phyloP scores from a whole-genome alignment of 148 eudicot species.

The Beta vulgaris region DNA sequence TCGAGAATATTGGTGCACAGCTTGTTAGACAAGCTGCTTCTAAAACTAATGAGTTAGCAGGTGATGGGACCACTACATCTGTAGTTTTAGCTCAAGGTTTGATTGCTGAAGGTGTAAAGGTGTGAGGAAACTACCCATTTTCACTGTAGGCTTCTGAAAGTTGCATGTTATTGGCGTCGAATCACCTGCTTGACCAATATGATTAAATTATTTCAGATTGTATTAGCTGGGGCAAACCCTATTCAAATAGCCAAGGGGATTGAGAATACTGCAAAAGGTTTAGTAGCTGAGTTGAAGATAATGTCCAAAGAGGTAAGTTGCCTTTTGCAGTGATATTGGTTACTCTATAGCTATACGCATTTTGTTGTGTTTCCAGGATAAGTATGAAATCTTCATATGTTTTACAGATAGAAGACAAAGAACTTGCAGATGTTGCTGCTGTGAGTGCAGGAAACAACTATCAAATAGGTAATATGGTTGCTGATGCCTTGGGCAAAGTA shows the following conservation, averaged over 20 bases:
- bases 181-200: not conserved
- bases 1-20: constrained; percentile 56
- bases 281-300: constrained; percentile 56
- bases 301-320: constrained; percentile 64
- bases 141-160: not conserved
- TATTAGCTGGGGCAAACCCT: constrained; percentile 80
- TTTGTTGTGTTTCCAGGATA: not conserved
- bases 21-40: constrained; percentile 62
- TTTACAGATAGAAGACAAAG: constrained; percentile 84
- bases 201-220: constrained; percentile 42
- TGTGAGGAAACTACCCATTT: constrained; percentile 8
- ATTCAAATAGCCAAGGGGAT: constrained; percentile 73
- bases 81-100: constrained; percentile 57
- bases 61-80: constrained; percentile 56
- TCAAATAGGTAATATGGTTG: constrained; percentile 90
- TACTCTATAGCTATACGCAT: not conserved
- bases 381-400: not conserved
- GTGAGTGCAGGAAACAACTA: constrained; percentile 99
- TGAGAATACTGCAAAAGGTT: constrained; percentile 56
- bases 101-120: constrained; percentile 80
- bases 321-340: not conserved
- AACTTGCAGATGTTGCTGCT: constrained; percentile 96
- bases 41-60: constrained; percentile 55
- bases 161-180: not conserved
- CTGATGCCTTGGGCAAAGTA: constrained; percentile 91